phyloP scores from a whole-genome alignment of 441 rosid species.

The Gossypium davidsonii region DNA sequence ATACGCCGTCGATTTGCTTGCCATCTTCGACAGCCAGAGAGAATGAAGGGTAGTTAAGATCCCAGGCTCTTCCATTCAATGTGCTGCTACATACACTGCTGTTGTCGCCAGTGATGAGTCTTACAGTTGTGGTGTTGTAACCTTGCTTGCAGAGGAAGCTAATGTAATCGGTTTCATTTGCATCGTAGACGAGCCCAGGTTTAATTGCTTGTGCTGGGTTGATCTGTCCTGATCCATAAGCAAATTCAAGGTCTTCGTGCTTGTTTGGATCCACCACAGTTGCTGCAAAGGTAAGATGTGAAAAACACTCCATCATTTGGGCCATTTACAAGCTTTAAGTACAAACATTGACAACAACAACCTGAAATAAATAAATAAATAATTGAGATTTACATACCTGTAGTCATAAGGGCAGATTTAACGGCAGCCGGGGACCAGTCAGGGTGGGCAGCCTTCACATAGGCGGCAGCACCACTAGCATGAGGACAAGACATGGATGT shows the following conservation, averaged over 20 bases:
- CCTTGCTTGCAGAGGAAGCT: constrained; percentile 33
- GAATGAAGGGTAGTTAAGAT: constrained; percentile 31
- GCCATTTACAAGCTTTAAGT: too few relatives aligned
- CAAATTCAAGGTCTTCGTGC: constrained; percentile 27
- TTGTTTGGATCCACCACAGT: constrained; percentile 17
- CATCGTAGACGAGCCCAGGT: constrained; percentile 28
- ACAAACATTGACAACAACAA: too few relatives aligned
- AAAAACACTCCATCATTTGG: too few relatives aligned
- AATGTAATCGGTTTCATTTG: constrained; percentile 20
- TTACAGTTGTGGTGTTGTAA: constrained; percentile 25
- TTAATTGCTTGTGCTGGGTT: constrained; percentile 21
- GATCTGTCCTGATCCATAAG: constrained; percentile 32
- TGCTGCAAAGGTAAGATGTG: constrained; percentile 11
- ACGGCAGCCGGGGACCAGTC: constrained; percentile 33
- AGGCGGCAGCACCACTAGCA: constrained; percentile 29
- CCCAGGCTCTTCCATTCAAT: constrained; percentile 20
- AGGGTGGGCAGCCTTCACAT: constrained; percentile 34
- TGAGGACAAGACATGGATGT: constrained; percentile 42
- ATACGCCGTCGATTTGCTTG: constrained; percentile 13
- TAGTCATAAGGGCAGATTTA: constrained; percentile 39
- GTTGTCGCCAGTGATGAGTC: constrained; percentile 26
- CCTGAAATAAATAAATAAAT: too few relatives aligned
- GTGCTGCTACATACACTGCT: constrained; percentile 16
- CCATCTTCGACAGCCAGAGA: constrained; percentile 31
- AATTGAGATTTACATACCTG: constrained; percentile 12